A percentile compares a stretch with the other conserved stretches of the same genome.
Evolutionary conservation across 2,329 filamentous ascomycete species (phyloP).

Genomic region (Paecilomyces fulvus): DNA sequence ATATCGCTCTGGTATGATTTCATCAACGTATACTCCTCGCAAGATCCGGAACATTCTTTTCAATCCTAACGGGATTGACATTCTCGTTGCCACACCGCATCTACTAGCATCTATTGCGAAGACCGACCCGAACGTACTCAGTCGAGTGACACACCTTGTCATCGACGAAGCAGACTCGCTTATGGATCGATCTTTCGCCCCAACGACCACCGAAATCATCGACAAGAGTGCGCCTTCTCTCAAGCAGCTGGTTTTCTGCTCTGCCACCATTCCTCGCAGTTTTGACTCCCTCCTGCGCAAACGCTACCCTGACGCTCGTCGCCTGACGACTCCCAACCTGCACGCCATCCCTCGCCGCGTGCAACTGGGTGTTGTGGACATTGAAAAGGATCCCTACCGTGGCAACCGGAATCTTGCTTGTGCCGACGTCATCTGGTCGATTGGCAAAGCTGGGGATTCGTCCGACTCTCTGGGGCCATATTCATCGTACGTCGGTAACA

Average conservation of each 20-base stretch:
- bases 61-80: slow-evolving; percentile 69
- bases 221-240: slow-evolving; percentile 73
- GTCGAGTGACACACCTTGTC: slow-evolving; percentile 80
- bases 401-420: slow-evolving; percentile 91
- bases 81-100: slow-evolving; percentile 82
- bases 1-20: slow-evolving; percentile 75
- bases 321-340: slow-evolving; percentile 88
- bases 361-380: slow-evolving; percentile 86
- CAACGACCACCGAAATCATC: slow-evolving; percentile 72
- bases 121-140: slow-evolving; percentile 82
- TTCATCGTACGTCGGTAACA: slow-evolving; percentile 35
- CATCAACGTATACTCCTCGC: slow-evolving; percentile 63
- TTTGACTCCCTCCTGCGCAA: slow-evolving; percentile 77
- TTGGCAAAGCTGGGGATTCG: slow-evolving; percentile 65
- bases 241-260: slow-evolving; percentile 83
- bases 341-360: slow-evolving; percentile 93
- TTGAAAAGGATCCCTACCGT: slow-evolving; percentile 83
- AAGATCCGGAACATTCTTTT: slow-evolving; percentile 83
- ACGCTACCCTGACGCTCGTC: slow-evolving; percentile 72
- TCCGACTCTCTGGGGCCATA: slow-evolving; percentile 22
- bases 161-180: slow-evolving; percentile 95
- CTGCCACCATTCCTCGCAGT: slow-evolving; percentile 85
- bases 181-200: slow-evolving; percentile 84
- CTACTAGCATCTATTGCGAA: slow-evolving; percentile 81
- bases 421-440: slow-evolving; percentile 88